A percentile compares a stretch with the other conserved stretches of the same genome.
phyloP scores from a whole-genome alignment of 192 early-diverging fungal genomes.

The Phlyctochytrium planicorne region DNA sequence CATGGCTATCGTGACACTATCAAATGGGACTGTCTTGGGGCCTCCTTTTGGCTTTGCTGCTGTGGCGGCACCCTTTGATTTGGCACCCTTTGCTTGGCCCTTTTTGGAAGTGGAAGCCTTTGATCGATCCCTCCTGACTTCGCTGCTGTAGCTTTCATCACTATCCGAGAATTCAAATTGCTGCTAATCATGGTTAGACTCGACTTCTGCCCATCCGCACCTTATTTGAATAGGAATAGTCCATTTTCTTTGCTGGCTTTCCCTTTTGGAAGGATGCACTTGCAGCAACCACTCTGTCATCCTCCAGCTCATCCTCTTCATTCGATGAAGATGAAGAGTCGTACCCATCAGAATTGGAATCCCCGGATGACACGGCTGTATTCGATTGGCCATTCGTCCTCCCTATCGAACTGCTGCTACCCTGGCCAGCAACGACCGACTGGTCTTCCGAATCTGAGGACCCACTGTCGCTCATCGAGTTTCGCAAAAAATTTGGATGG shows the following conservation, averaged over 20 bases:
- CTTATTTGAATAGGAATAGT: not conserved
- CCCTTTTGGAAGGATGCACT: not conserved
- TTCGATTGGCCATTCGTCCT: too few relatives aligned
- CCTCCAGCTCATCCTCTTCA: not conserved
- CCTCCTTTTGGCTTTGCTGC: not conserved
- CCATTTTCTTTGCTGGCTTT: too few relatives aligned
- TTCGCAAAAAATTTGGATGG: too few relatives aligned
- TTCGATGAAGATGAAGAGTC: not conserved
- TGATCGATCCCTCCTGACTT: too few relatives aligned
- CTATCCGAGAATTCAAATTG: not conserved
- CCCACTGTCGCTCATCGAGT: too few relatives aligned
- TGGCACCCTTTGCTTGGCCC: not conserved
- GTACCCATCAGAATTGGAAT: not conserved
- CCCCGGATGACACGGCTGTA: not conserved
- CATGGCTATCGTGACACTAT: slow-evolving; percentile 43
- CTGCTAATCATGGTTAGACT: too few relatives aligned
- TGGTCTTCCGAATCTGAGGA: too few relatives aligned
- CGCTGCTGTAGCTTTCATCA: not conserved
- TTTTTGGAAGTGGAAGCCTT: not conserved
- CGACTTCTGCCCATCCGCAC: not conserved
- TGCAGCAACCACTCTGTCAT: not conserved
- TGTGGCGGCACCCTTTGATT: not conserved
- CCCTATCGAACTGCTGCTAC: too few relatives aligned
- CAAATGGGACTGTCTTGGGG: slow-evolving; percentile 27
- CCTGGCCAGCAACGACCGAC: too few relatives aligned